Percentiles rank a stretch among this genome's conserved stretches.
Conservation (phyloP, 2,329 filamentous ascomycete genomes). For the Keithomyces neogunnii region DNA sequence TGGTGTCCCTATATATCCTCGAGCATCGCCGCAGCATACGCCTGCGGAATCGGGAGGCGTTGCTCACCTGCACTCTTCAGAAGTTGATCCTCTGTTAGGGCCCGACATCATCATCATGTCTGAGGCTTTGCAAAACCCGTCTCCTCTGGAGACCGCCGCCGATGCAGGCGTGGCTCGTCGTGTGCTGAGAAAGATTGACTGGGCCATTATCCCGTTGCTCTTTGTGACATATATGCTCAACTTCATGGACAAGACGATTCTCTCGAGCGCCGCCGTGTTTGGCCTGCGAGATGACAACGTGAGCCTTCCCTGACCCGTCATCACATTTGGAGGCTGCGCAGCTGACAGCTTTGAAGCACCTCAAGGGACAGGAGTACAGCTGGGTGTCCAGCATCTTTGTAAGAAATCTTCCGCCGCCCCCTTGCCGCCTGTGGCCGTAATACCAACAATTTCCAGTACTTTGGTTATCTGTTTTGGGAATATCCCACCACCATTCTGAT, state of each 20-base stretch:
- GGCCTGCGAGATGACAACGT: conserved; percentile 39
- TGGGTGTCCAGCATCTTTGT: conserved; percentile 16
- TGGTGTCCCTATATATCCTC: not conserved
- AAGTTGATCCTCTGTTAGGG: not conserved
- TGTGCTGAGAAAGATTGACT: conserved; percentile 47
- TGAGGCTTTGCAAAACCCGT: conserved; percentile 10
- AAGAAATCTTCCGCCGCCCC: not conserved
- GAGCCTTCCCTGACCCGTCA: conserved; percentile 1
- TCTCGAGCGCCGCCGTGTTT: conserved; percentile 48
- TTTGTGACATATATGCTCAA: conserved; percentile 50
- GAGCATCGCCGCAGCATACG: not conserved
- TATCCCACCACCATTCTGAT: conserved; percentile 40
- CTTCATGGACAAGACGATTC: conserved; percentile 52
- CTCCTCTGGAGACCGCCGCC: conserved; percentile 23
- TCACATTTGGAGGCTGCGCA: conserved; percentile 5
- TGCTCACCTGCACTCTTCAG: not conserved
- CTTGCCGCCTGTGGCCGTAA: not conserved
- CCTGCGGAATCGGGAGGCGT: not conserved
- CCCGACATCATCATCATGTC: not conserved
- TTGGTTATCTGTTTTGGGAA: conserved; percentile 39
- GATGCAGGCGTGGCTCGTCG: conserved; percentile 21
- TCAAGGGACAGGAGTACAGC: conserved; percentile 8
- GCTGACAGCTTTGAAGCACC: conserved; percentile 7
- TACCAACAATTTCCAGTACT: conserved; percentile 15
- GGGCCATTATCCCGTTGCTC: conserved; percentile 42